Percentiles rank a stretch among this genome's conserved stretches.
These are phyloP conservation scores for Pichia norvegensis DNA, from an alignment of 1,139 yeast genomes.

Conservation along the genomic window DNA sequence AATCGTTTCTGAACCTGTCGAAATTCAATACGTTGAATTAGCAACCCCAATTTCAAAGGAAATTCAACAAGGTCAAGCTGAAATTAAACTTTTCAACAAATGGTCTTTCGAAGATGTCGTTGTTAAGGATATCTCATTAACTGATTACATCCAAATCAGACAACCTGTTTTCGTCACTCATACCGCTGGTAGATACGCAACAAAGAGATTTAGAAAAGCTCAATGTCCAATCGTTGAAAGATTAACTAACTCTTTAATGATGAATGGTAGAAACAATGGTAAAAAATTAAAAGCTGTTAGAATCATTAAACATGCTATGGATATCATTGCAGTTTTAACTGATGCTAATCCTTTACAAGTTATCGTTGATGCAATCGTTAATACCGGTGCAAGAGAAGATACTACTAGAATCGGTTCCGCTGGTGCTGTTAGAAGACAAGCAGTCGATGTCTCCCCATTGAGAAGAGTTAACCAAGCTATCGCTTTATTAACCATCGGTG, in stretches of 20 bases:
- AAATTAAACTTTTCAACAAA: slow-evolving; percentile 98
- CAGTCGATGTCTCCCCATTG: slow-evolving; percentile 99
- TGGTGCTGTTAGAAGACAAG: slow-evolving; percentile 99
- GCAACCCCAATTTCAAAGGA: slow-evolving; percentile 96
- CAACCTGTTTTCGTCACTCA: slow-evolving; percentile 97
- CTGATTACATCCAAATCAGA: slow-evolving; percentile 96
- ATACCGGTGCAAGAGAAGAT: slow-evolving; percentile 99
- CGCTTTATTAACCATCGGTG: slow-evolving; percentile 97
- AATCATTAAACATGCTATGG: slow-evolving; percentile 98
- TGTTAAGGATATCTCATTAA: slow-evolving; percentile 95
- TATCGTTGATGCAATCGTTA: slow-evolving; percentile 97
- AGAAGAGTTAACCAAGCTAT: slow-evolving; percentile 99
- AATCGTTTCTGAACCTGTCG: slow-evolving; percentile 31
- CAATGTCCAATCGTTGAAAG: slow-evolving; percentile 99
- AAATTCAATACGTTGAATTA: slow-evolving; percentile 61
- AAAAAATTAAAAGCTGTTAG: slow-evolving; percentile 99
- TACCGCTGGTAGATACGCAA: slow-evolving; percentile 99
- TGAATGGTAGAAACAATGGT: slow-evolving; percentile 99
- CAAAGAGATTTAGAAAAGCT: slow-evolving; percentile 99
- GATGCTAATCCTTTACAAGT: slow-evolving; percentile 99
- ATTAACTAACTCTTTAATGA: slow-evolving; percentile 99
- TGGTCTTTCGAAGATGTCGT: slow-evolving; percentile 98
- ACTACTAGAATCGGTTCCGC: slow-evolving; percentile 99
- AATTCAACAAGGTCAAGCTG: slow-evolving; percentile 91
- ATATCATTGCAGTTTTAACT: slow-evolving; percentile 94